Percentiles rank a stretch among this genome's conserved stretches.
Evolutionary conservation across 495 filamentous ascomycete species (phyloP).

Genomic region (Venustampulla echinocandica): DNA sequence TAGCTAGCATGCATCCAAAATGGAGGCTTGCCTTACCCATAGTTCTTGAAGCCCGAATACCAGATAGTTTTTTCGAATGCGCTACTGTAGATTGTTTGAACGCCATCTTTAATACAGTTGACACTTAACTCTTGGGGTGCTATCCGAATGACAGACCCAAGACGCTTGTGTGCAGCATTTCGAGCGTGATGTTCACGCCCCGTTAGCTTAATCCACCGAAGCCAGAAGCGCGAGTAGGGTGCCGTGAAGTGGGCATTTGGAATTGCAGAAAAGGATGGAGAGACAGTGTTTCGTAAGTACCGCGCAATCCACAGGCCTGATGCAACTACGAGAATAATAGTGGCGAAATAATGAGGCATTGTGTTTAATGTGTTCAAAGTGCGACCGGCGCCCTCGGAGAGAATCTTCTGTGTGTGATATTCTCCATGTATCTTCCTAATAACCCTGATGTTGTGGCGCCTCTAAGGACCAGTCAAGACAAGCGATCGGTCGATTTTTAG

Average conservation of each 20-base stretch:
- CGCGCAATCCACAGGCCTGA: too few species aligned
- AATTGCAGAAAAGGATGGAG: slow-evolving; percentile 27
- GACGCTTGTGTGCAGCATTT: slow-evolving; percentile 43
- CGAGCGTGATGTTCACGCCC: slow-evolving; percentile 25
- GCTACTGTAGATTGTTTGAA: slow-evolving; percentile 11
- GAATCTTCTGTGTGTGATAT: too few species aligned
- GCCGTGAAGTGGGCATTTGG: slow-evolving; percentile 57
- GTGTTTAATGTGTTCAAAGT: too few species aligned
- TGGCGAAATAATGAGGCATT: too few species aligned
- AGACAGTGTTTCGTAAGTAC: too few species aligned
- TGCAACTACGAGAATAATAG: too few species aligned
- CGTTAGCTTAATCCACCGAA: slow-evolving; percentile 22
- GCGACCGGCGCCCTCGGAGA: too few species aligned
- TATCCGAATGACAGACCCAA: slow-evolving; percentile 52
- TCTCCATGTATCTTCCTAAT: too few species aligned
- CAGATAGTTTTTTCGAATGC: slow-evolving; percentile 6
- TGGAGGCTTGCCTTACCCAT: slow-evolving; percentile 1
- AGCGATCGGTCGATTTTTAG: too few species aligned
- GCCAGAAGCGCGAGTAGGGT: slow-evolving; percentile 52
- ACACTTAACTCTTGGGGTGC: slow-evolving; percentile 12
- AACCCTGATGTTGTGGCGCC: too few species aligned
- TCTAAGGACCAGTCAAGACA: too few species aligned
- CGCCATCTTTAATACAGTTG: slow-evolving; percentile 4
- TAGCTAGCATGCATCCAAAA: background rate
- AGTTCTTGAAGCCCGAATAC: slow-evolving; percentile 11